Base-by-base conservation (phyloP, 2,329 filamentous ascomycete species). In the Amesomyces nigricolor region DNA sequence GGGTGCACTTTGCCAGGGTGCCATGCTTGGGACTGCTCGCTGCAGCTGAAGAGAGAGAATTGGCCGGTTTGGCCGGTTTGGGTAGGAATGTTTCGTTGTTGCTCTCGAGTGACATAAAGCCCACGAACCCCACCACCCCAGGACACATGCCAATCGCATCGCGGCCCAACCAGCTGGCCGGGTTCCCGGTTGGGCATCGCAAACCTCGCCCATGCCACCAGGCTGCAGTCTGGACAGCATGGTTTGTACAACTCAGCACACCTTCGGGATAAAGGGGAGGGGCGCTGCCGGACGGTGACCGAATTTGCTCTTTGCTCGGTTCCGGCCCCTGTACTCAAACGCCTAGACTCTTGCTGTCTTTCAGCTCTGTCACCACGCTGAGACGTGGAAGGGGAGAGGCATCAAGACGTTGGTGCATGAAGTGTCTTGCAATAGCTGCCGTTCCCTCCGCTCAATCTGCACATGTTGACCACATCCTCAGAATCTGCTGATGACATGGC, bases 121-220 rank as follows among this genome's bases (percentile, higher is more conserved):
- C 47, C 35, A 16, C 38, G 38, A 32, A 26, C 40, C 53, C 48
- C 58, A 58, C 56, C 58, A 40, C 43, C 40, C 50, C 22, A 22
- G 13, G n/a, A 47, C 39, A 52, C 61, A 56, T 59, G 60, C 58
- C 63, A 61, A 59, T 65, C 66, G 66, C 66, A 66, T 69, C 63
- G 63, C 61, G 62, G 68, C 68, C 69, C 66, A 69, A 71, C 68
- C 66, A 66, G 64, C 64, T 70, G 59, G 64, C 53, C 59, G 65
- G 64, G 59, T 57, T 66, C 70, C 66, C 69, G 67, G 75, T 78
- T 78, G 76, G 76, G 76, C 72, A 76, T 65, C 68, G 71, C 75
- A 69, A 69, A 73, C 22, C 54, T 35, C 32, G 71, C 71, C 72
- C 71, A 52, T 60, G 58, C 58, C 51, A 71, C 73, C 71, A 67